Base-by-base conservation (phyloP, 1,284 basidiomycete genomes). In the Veloboletus limbatus region DNA sequence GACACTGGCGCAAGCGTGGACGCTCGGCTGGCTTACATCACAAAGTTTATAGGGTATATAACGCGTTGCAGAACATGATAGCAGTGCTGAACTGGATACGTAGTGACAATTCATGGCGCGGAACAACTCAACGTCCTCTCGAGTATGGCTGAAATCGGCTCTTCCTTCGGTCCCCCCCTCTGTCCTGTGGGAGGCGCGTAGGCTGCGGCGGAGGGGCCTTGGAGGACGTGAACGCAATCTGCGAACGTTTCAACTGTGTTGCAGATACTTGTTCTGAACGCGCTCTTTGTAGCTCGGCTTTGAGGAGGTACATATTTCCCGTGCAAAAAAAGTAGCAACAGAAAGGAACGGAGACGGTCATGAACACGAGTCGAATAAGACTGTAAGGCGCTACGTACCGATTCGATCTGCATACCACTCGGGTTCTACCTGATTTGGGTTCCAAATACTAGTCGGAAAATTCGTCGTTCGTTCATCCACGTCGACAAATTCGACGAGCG, bases 401-500 rank as follows among this genome's bases (percentile, higher is more conserved):
- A 89, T 80, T 57, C 71, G 74, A 40, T 83, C 80, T 25, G 85
- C 79, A 64, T 74, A 81, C 86, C 83, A 90, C 47, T 79, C 83
- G 1, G 74, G 69, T 43, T 73, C 65, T 7, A 85, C 67, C 42
- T 81, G 77, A n/a, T 69, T 60, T 6, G 84, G 81, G 58, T 87
- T 75, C 91, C 89, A 91, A 3, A 86, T 62, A 17, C 73, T 68
- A 34, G 66, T 70, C 1, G 88, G 85, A 58, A 94, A 94, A 54
- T 91, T 89, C 0, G 85, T 87, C 11, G 78, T 73, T 10, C 84
- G 79, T 66, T 99, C 96, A 59, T 95, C 85, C 11, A 97, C 85
- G 49, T 87, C 85, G 9, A 96, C 82, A 67, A 95, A 90, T 61
- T 93, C 85, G 48, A 98, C 94, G 2, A 99, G 81, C 56, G 94